Evolutionary conservation across 2,329 filamentous ascomycete species (phyloP).

Genomic region (Zopfia rhizophila): DNA sequence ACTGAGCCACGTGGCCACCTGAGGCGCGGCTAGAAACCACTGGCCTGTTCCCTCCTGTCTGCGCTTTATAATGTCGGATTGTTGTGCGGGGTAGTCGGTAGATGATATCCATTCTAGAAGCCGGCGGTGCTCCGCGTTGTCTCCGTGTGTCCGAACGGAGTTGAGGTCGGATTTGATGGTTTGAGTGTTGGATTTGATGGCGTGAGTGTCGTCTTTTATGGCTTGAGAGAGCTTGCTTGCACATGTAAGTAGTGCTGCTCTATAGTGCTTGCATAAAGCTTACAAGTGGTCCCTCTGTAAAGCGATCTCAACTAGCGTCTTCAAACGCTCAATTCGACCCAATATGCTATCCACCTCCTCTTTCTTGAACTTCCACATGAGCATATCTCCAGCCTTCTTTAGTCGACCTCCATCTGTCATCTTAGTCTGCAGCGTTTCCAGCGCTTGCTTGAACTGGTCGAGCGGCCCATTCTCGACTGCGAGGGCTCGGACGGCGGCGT

Average conservation of each 20-base stretch:
- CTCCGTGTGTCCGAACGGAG: slow-evolving; percentile 5
- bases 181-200: not conserved
- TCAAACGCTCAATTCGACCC: slow-evolving; percentile 27
- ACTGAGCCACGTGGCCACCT: slow-evolving; percentile 17
- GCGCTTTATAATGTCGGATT: slow-evolving; percentile 7
- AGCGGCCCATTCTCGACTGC: slow-evolving; percentile 33
- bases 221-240: slow-evolving; percentile 27
- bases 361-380: slow-evolving; percentile 29
- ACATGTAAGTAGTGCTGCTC: slow-evolving; percentile 12
- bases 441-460: slow-evolving; percentile 35
- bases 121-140: slow-evolving; percentile 5
- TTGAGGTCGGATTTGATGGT: slow-evolving; percentile 6
- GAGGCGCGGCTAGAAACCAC: slow-evolving; percentile 25
- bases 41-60: slow-evolving; percentile 15
- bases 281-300: slow-evolving; percentile 31
- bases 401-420: slow-evolving; percentile 23
- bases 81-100: slow-evolving; percentile 9
- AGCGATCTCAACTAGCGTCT: slow-evolving; percentile 23
- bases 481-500: slow-evolving; percentile 21
- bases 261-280: slow-evolving; percentile 16
- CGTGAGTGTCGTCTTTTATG: slow-evolving; percentile 12
- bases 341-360: slow-evolving; percentile 30
- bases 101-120: slow-evolving; percentile 17
- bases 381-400: slow-evolving; percentile 15
- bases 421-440: slow-evolving; percentile 28